Evolutionary conservation across 495 filamentous ascomycete species (phyloP).

Genomic region (Podospora didyma): DNA sequence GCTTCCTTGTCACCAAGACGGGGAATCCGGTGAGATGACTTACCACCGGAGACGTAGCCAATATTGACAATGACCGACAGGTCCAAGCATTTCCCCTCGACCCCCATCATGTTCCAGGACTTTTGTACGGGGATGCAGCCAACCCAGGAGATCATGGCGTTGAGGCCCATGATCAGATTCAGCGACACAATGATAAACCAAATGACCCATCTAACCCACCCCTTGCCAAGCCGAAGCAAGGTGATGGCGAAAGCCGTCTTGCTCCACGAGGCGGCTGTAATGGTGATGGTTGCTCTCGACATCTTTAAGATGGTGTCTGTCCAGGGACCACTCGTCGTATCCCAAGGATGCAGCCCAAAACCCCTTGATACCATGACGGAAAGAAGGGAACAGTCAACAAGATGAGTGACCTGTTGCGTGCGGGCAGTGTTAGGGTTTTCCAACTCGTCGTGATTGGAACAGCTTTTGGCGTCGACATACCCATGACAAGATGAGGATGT

Average conservation of each 20-base stretch:
- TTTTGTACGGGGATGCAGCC: slow-evolving; percentile 29
- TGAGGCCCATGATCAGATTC: slow-evolving; percentile 31
- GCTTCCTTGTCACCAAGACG: no score
- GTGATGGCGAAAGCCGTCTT: slow-evolving; percentile 29
- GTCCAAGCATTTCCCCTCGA: slow-evolving; percentile 24
- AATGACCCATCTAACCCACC: slow-evolving; percentile 7
- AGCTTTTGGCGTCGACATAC: no score
- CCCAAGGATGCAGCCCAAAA: neutral
- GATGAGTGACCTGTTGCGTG: neutral
- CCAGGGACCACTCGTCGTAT: neutral
- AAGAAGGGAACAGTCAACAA: neutral
- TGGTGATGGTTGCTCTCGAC: neutral
- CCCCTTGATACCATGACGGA: neutral
- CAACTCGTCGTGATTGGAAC: no score
- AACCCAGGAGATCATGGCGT: slow-evolving; percentile 32
- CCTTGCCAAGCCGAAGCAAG: slow-evolving; percentile 11
- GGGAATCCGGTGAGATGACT: no score
- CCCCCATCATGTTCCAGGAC: slow-evolving; percentile 21
- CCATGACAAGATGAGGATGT: no score
- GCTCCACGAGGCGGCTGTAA: slow-evolving; percentile 17
- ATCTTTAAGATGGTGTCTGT: neutral
- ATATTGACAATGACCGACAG: neutral
- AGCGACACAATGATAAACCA: slow-evolving; percentile 31
- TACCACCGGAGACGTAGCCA: slow-evolving; percentile 1
- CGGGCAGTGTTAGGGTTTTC: neutral